Percentiles rank a stretch among this genome's conserved stretches.
Evolutionary conservation across 2,329 filamentous ascomycete species (phyloP).

Genomic region (Aphanocladium album): DNA sequence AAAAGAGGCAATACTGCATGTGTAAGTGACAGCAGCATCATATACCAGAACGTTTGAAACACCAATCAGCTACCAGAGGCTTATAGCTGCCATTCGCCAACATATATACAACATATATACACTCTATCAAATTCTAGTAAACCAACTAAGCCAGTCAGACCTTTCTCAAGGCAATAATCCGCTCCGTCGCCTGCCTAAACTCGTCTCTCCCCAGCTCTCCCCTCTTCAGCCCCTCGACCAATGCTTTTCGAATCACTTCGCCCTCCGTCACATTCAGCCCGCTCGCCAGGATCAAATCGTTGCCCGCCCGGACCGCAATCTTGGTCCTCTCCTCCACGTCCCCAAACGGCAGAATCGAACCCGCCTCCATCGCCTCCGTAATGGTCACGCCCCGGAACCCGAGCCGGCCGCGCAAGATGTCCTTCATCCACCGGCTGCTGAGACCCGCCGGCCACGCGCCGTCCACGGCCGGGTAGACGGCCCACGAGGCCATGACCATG

Average conservation of each 20-base stretch:
- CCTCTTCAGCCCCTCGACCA: not conserved
- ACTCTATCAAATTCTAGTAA: too few relatives aligned
- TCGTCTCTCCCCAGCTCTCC: slow-evolving; percentile 9
- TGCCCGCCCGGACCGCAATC: slow-evolving; percentile 11
- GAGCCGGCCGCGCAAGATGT: slow-evolving; percentile 4
- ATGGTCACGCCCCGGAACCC: slow-evolving; percentile 10
- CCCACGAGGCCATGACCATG: slow-evolving; percentile 13
- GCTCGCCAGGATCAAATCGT: slow-evolving; percentile 14
- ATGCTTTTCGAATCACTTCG: slow-evolving; percentile 8
- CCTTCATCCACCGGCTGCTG: slow-evolving; percentile 15
- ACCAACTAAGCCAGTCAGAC: too few relatives aligned
- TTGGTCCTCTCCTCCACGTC: slow-evolving; percentile 5
- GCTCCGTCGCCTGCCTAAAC: slow-evolving; percentile 9
- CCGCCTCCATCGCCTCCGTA: slow-evolving; percentile 15
- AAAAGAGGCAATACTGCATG: too few relatives aligned
- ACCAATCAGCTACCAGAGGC: too few relatives aligned
- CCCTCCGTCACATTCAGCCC: slow-evolving; percentile 14
- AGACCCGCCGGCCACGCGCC: slow-evolving; percentile 2
- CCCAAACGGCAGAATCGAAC: slow-evolving; percentile 8
- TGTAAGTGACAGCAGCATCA: too few relatives aligned
- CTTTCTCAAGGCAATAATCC: slow-evolving; percentile 11
- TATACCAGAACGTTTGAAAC: too few relatives aligned
- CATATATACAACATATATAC: too few relatives aligned
- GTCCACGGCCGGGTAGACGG: slow-evolving; percentile 8
- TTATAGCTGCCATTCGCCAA: too few relatives aligned